phyloP scores from a whole-genome alignment of 1,284 basidiomycete genomes.

The Rhodotorula sp. region DNA sequence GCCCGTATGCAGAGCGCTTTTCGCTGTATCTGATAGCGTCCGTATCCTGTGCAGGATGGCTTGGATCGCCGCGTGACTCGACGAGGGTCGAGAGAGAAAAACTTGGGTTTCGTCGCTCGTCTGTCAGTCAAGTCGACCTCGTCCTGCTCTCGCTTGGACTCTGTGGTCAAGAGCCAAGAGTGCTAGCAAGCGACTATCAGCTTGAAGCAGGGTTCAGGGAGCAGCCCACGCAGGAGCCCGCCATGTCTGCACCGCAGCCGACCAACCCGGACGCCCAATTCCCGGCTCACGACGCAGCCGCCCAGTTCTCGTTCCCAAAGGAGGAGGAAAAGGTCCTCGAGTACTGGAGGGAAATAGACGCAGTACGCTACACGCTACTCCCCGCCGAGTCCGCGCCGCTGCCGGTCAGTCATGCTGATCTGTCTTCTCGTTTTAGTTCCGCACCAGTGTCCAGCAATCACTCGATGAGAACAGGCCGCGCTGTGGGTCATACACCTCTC shows the following conservation, averaged over 20 bases:
- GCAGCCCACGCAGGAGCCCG: neutral
- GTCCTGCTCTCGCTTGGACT: no score
- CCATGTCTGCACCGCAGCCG: slow-evolving; percentile 7
- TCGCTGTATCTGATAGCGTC: no score
- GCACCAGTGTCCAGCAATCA: slow-evolving; percentile 86
- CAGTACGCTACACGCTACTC: slow-evolving; percentile 46
- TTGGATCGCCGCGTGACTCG: no score
- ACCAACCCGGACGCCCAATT: slow-evolving; percentile 35
- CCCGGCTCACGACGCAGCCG: slow-evolving; percentile 29
- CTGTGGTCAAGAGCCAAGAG: neutral
- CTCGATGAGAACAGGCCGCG: slow-evolving; percentile 68
- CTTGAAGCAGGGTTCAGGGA: no score
- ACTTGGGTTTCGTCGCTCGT: no score
- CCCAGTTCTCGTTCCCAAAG: slow-evolving; percentile 37
- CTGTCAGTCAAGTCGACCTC: no score
- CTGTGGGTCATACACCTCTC: neutral
- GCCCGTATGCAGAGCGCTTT: no score
- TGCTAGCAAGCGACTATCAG: neutral
- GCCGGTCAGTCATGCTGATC: no score
- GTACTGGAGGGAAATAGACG: slow-evolving; percentile 96
- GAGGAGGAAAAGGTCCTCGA: slow-evolving; percentile 54
- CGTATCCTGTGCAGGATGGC: no score
- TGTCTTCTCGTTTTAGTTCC: slow-evolving; percentile 56
- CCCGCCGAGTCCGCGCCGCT: neutral
- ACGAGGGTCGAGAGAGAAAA: no score